Conservation (phyloP, 2,329 filamentous ascomycete species). For the Talaromyces amestolkiae region DNA sequence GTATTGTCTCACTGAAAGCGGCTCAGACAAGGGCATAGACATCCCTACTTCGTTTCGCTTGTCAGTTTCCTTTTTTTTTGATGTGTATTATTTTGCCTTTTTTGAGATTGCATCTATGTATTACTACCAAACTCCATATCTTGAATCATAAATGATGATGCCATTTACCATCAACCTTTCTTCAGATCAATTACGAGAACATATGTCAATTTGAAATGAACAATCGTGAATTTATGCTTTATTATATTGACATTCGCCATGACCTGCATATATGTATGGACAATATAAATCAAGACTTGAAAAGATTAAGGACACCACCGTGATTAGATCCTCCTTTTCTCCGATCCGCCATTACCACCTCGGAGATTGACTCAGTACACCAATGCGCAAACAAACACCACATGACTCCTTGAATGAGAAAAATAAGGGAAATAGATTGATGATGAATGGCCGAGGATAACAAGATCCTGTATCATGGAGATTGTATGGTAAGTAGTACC, state of each 20-base stretch:
- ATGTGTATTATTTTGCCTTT: background rate
- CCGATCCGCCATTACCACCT: background rate
- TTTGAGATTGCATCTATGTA: slow-evolving; percentile 5
- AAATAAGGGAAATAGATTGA: background rate
- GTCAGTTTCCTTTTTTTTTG: background rate
- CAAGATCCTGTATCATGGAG: background rate
- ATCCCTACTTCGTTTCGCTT: background rate
- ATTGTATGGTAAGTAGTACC: background rate
- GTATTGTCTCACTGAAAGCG: slow-evolving; percentile 1
- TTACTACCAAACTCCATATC: slow-evolving; percentile 1
- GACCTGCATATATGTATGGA: slow-evolving; percentile 1
- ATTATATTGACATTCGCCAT: background rate
- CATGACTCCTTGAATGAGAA: background rate
- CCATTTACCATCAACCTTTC: background rate
- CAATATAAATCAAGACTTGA: background rate
- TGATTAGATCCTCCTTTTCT: background rate
- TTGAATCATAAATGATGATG: background rate
- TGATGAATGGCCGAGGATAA: background rate
- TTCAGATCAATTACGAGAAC: no score
- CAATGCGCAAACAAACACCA: background rate
- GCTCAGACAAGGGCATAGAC: slow-evolving; percentile 6
- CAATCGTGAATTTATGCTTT: background rate
- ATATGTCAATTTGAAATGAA: no score
- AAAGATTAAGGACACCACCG: background rate
- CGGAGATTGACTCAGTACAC: background rate